These are phyloP conservation scores for Fonsecaea erecta DNA, from an alignment of 2,329 filamentous ascomycete species.

Conservation along the genomic window DNA sequence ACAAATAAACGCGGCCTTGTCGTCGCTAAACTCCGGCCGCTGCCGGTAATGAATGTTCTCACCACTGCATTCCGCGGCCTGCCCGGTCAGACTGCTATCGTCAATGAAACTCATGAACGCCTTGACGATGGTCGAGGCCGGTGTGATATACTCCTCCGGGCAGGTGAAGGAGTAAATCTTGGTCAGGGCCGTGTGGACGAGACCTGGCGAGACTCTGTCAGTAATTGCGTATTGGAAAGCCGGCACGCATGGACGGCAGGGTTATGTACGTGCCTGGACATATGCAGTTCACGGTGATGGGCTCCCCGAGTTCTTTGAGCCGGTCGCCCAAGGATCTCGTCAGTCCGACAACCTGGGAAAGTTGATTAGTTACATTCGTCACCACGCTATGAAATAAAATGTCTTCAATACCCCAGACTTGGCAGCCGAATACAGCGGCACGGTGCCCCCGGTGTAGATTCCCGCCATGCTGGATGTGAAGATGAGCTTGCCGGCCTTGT, in stretches of 20 bases:
- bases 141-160: constrained; percentile 4
- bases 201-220: background rate
- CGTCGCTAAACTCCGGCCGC: background rate
- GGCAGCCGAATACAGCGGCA: constrained; percentile 4
- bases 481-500: constrained; percentile 2
- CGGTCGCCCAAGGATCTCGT: background rate
- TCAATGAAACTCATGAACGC: constrained; percentile 5
- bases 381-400: background rate
- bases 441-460: background rate
- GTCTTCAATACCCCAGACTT: background rate
- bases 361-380: background rate
- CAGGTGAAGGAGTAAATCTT: constrained; percentile 1
- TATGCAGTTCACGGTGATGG: constrained; percentile 2
- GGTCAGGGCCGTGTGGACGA: background rate
- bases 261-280: too few relatives aligned
- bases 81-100: background rate
- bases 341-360: background rate
- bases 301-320: background rate
- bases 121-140: background rate
- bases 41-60: constrained; percentile 5
- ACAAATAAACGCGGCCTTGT: background rate
- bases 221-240: background rate
- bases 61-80: constrained; percentile 2
- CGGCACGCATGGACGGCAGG: too few relatives aligned
- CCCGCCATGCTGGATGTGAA: constrained; percentile 8